Conservation (phyloP, 2,329 filamentous ascomycete genomes). For the Colletotrichum musicola region DNA sequence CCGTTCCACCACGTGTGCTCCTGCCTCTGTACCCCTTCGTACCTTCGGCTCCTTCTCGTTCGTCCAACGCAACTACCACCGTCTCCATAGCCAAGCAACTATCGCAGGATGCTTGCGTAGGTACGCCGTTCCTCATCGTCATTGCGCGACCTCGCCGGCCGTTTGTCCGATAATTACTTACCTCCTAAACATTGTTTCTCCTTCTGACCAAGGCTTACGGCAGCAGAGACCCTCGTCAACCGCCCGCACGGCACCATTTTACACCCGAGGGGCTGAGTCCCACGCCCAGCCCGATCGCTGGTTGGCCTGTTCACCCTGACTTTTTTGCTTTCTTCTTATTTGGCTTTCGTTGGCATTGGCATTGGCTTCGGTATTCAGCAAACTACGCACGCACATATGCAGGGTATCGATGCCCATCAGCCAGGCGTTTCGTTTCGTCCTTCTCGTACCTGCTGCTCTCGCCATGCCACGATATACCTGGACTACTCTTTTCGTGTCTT, state of each 20-base stretch:
- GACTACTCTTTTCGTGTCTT: not conserved
- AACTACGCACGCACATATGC: constrained; percentile 20
- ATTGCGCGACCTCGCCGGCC: not conserved
- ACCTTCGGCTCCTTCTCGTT: constrained; percentile 4
- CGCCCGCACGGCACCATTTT: constrained; percentile 30
- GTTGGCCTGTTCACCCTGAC: constrained; percentile 20
- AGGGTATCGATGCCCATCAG: constrained; percentile 29
- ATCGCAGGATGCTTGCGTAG: constrained; percentile 35
- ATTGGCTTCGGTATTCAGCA: constrained; percentile 22
- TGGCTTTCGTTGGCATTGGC: constrained; percentile 13
- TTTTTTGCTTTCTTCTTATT: constrained; percentile 3
- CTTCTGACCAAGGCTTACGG: constrained; percentile 35
- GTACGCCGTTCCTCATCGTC: not conserved
- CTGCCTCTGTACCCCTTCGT: no score
- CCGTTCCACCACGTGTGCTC: constrained; percentile 5
- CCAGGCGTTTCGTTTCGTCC: constrained; percentile 26
- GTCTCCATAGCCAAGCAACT: constrained; percentile 28
- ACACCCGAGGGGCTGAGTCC: constrained; percentile 28
- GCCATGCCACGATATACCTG: not conserved
- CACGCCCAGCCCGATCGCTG: constrained; percentile 20
- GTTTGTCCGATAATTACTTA: constrained; percentile 8
- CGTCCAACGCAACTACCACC: constrained; percentile 9
- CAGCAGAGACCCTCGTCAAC: constrained; percentile 12
- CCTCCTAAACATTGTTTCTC: constrained; percentile 27
- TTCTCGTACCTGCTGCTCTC: not conserved